A percentile compares a stretch with the other conserved stretches of the same genome.
These are phyloP conservation scores for Lagenaria siceraria DNA, from an alignment of 306 rosid species.

Conservation along the genomic window DNA sequence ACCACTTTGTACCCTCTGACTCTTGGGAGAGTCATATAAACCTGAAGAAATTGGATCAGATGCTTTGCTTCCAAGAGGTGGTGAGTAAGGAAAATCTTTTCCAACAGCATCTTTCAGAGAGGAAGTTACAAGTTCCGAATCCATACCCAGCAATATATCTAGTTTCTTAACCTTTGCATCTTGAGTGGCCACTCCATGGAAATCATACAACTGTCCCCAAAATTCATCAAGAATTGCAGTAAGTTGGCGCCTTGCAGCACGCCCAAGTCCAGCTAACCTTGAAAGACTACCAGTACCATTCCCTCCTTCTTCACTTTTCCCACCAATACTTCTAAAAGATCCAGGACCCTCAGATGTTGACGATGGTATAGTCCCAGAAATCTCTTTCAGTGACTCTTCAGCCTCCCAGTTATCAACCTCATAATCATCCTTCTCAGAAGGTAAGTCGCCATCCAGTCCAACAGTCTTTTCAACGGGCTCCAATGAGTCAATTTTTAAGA, in stretches of 20 bases:
- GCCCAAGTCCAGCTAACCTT: slow-evolving; percentile 84
- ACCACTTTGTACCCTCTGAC: slow-evolving; percentile 38
- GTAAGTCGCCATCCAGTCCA: slow-evolving; percentile 41
- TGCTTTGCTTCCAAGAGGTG: slow-evolving; percentile 36
- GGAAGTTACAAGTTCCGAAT: slow-evolving; percentile 30
- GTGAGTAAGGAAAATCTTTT: slow-evolving; percentile 28
- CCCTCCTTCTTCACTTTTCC: slow-evolving; percentile 86
- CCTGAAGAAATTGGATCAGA: slow-evolving; percentile 32
- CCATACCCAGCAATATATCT: slow-evolving; percentile 46
- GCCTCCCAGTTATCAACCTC: slow-evolving; percentile 68
- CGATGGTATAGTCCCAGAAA: slow-evolving; percentile 28
- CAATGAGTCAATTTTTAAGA: slow-evolving; percentile 20
- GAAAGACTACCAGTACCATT: slow-evolving; percentile 86
- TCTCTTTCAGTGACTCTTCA: slow-evolving; percentile 51
- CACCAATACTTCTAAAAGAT: slow-evolving; percentile 79
- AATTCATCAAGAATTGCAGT: slow-evolving; percentile 69
- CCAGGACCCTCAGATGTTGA: slow-evolving; percentile 71
- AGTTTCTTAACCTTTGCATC: slow-evolving; percentile 61
- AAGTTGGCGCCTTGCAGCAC: slow-evolving; percentile 88
- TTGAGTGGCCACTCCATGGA: slow-evolving; percentile 48
- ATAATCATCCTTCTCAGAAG: slow-evolving; percentile 53
- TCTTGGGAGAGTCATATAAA: slow-evolving; percentile 47
- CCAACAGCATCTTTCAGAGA: slow-evolving; percentile 40
- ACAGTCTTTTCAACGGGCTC: slow-evolving; percentile 36
- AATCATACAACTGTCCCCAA: slow-evolving; percentile 86